Percentiles rank a stretch among this genome's conserved stretches.
Conservation (phyloP, 2,329 filamentous ascomycete species). For the Tolypocladium inflatum region DNA sequence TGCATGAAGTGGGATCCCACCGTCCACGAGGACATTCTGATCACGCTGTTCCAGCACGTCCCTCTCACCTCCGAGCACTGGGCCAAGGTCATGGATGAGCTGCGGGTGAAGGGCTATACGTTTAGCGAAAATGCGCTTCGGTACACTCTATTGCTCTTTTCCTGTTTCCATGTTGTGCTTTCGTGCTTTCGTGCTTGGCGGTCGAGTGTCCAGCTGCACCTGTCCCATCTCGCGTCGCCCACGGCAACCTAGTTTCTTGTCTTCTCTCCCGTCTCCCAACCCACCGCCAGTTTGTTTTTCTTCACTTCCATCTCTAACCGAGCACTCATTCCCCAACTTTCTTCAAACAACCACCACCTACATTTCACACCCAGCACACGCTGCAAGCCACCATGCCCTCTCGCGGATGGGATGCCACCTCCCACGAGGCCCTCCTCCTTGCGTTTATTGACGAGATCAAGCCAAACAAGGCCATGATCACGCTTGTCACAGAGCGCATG, state of each 20-base stretch:
- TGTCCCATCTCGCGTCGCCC: background rate
- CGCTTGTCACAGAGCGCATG: slow-evolving; percentile 20
- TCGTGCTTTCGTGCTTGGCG: background rate
- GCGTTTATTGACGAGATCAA: slow-evolving; percentile 25
- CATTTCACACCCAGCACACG: too few species aligned
- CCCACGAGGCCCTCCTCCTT: slow-evolving; percentile 29
- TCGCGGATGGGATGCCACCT: slow-evolving; percentile 23
- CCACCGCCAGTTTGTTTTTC: background rate
- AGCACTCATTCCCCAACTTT: background rate
- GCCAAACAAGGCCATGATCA: slow-evolving; percentile 23
- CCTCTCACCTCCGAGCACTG: slow-evolving; percentile 22
- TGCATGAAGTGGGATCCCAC: slow-evolving; percentile 30
- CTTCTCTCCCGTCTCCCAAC: background rate
- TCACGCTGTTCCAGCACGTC: slow-evolving; percentile 27
- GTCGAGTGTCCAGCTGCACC: background rate
- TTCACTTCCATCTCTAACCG: background rate
- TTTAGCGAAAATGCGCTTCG: slow-evolving; percentile 31
- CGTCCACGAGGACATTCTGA: slow-evolving; percentile 34
- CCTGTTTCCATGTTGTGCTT: background rate
- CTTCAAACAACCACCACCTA: background rate
- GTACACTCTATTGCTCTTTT: slow-evolving; percentile 15
- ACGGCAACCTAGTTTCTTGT: background rate
- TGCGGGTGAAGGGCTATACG: slow-evolving; percentile 27
- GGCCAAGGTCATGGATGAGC: slow-evolving; percentile 24
- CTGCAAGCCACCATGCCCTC: slow-evolving; percentile 9